phyloP scores from a whole-genome alignment of 2,329 filamentous ascomycete species.

The Sarocladiaceae sp. region DNA sequence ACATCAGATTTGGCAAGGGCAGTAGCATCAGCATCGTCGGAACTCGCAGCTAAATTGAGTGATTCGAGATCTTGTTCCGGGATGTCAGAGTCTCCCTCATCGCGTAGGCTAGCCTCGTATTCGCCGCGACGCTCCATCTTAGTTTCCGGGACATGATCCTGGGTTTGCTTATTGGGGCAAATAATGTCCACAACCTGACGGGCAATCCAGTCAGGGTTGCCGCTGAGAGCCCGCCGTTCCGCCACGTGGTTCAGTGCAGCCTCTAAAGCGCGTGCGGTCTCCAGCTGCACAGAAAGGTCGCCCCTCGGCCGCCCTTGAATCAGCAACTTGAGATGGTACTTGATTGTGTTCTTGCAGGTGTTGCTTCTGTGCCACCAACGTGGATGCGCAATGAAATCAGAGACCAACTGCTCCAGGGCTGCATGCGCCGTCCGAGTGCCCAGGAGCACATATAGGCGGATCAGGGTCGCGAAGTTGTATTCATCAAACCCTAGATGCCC shows the following conservation, averaged over 20 bases:
- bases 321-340: conserved; percentile 13
- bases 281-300: background rate
- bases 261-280: background rate
- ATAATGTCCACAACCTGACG: background rate
- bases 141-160: too few relatives aligned
- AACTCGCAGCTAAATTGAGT: too few relatives aligned
- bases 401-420: conserved; percentile 24
- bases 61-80: too few relatives aligned
- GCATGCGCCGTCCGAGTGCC: conserved; percentile 23
- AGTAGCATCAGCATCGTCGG: too few relatives aligned
- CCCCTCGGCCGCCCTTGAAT: background rate
- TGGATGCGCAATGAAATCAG: conserved; percentile 23
- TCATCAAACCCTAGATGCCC: conserved; percentile 31
- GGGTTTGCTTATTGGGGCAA: too few relatives aligned
- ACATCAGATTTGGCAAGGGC: too few relatives aligned
- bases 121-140: too few relatives aligned
- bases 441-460: conserved; percentile 13
- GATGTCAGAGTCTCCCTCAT: too few relatives aligned
- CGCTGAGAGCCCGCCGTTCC: background rate
- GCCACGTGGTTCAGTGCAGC: background rate
- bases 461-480: conserved; percentile 33
- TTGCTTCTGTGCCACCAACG: conserved; percentile 33
- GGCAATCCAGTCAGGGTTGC: conserved; percentile 2
- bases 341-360: conserved; percentile 33
- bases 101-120: too few relatives aligned